Evolutionary conservation across 2,329 filamentous ascomycete genomes (phyloP).

Genomic region (Aureobasidium vineae): DNA sequence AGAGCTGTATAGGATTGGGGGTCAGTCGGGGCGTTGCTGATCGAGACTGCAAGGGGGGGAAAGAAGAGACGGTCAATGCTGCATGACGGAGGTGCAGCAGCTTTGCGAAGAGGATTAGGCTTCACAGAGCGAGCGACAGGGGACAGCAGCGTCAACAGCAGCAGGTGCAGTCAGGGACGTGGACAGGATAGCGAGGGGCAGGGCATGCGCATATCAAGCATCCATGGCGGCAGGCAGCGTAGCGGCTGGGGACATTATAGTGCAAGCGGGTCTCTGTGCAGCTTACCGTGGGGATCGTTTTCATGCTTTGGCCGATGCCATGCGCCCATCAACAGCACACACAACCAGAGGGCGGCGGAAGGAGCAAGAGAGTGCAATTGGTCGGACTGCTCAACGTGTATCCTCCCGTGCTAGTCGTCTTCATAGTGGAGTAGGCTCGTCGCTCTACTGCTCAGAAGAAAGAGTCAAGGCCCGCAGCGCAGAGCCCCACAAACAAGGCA

Average conservation of each 20-base stretch:
- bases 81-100: constrained; percentile 22
- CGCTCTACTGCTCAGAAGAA: constrained; percentile 10
- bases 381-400: constrained; percentile 19
- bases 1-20: constrained; percentile 49
- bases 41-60: constrained; percentile 14
- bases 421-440: constrained; percentile 38
- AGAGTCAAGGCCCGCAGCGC: constrained; percentile 16
- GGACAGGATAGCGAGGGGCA: constrained; percentile 17
- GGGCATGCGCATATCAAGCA: constrained; percentile 11
- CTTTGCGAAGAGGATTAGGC: constrained; percentile 13
- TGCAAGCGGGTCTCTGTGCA: constrained; percentile 20
- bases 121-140: constrained; percentile 18
- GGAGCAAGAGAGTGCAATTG: neutral
- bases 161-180: constrained; percentile 7
- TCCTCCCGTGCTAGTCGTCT: constrained; percentile 29
- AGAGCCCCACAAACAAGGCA: constrained; percentile 27
- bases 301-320: constrained; percentile 43
- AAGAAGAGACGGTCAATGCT: constrained; percentile 17
- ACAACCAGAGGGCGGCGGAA: neutral
- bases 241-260: constrained; percentile 21
- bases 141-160: neutral
- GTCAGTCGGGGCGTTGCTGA: constrained; percentile 25
- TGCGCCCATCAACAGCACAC: constrained; percentile 20
- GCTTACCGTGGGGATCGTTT: constrained; percentile 48
- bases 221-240: constrained; percentile 11